Evolutionary conservation across 2,329 filamentous ascomycete genomes (phyloP).

Genomic region (Orbilia javanica): DNA sequence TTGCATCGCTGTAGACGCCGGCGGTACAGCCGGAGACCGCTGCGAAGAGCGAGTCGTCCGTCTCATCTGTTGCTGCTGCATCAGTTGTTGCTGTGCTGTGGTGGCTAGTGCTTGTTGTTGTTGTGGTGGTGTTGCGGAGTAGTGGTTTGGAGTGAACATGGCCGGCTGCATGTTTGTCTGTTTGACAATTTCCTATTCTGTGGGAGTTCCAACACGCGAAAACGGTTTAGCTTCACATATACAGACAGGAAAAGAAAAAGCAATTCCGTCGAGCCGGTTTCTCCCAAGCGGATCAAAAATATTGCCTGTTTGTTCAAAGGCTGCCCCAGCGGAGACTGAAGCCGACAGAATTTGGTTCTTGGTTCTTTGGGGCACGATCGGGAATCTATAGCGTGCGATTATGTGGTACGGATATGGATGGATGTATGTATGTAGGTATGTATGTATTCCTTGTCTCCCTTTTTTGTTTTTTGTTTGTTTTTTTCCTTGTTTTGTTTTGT

Average conservation of each 20-base stretch:
- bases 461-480: not conserved
- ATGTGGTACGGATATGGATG: constrained; percentile 19
- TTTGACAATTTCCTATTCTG: constrained; percentile 53
- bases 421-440: too few relatives aligned
- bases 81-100: constrained; percentile 33
- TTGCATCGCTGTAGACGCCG: constrained; percentile 35
- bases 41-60: constrained; percentile 55
- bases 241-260: constrained; percentile 11
- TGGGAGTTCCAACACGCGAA: constrained; percentile 5
- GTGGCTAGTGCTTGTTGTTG: constrained; percentile 28
- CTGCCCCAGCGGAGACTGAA: constrained; percentile 5
- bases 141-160: constrained; percentile 51
- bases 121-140: constrained; percentile 26
- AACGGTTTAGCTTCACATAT: constrained; percentile 21
- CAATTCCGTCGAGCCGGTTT: not conserved
- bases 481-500: not conserved
- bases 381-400: constrained; percentile 10
- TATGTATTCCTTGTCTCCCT: not conserved
- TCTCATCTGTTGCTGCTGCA: constrained; percentile 45
- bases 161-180: constrained; percentile 56
- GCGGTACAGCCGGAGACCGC: constrained; percentile 38
- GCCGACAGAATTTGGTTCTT: not conserved
- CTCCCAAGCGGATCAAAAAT: not conserved
- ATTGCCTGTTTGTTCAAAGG: not conserved
- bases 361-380: constrained; percentile 12